Evolutionary conservation across 495 filamentous ascomycete genomes (phyloP), one percentile per base, ranked within the genome.

Genomic region (Trichoderma virens): DNA sequence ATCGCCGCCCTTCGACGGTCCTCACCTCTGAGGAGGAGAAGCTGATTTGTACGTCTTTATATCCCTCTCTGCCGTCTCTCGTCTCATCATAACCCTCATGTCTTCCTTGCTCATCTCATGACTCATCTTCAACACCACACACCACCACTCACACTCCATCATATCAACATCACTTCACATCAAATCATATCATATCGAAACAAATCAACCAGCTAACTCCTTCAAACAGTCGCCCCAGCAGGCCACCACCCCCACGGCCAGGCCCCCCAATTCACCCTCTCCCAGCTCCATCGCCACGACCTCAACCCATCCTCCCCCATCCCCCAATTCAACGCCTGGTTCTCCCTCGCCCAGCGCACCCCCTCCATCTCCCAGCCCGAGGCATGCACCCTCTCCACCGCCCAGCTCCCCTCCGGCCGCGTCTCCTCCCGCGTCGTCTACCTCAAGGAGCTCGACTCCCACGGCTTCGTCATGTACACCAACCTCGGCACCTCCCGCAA

Each of bases 231-330:
- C 60, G 60, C 60, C 30, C 60, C 60, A 0, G 31, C 60, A 30
- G 60, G 60, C 60, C 35, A 35, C 20, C 23, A 41, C 23, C 83
- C 86, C 11, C 51, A 90, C 20, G 91, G 87, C 70, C 81, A 89
- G 9, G 92, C 98, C 72, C 96, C 97, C 79, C 92, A 96, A 78
- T 80, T 91, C 23, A 92, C 97, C 8, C 79, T 98, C 39, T 96
- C 91, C 2, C 75, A 92, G 3, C 79, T 99, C 13, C 97, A 93
- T 76, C 77, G 76, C 68, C 67, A 70, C 9, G 77, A 86, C 65
- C 83, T 91, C 45, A 70, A 81, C 63, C 67, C 77, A 20, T 56
- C 77, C 7, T 75, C 74, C 69, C 91, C 95, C 5, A 78, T 93
- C 65, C 80, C 79, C 62, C 93, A 96, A 74, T 97, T 97, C 80